Evolutionary conservation across 164 flowering plant species (phyloP).

Genomic region (Litsea cubeba): DNA sequence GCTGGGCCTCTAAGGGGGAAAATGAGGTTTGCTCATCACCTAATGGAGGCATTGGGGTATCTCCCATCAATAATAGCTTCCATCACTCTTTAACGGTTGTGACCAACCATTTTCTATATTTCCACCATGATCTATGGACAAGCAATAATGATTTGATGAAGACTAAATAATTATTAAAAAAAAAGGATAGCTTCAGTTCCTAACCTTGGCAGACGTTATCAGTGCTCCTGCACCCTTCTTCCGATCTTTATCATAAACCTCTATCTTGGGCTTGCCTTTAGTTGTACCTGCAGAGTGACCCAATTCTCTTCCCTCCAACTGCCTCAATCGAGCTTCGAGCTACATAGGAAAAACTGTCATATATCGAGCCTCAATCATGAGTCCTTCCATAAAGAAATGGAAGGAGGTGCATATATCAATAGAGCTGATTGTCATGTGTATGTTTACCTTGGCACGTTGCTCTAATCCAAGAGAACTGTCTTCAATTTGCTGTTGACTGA

Average conservation of each 20-base stretch:
- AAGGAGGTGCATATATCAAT: neutral
- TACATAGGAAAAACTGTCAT: conserved; percentile 12
- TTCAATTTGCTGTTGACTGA: conserved; percentile 51
- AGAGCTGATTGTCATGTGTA: neutral
- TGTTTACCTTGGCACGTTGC: conserved; percentile 63
- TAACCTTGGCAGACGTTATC: conserved; percentile 83
- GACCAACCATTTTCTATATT: neutral
- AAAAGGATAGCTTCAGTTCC: neutral
- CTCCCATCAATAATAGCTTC: neutral
- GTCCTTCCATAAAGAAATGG: neutral
- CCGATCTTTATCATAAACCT: conserved; percentile 74
- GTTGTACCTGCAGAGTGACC: conserved; percentile 78
- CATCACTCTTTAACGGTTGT: too few species aligned
- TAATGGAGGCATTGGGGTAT: neutral
- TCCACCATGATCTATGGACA: neutral
- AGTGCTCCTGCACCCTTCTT: conserved; percentile 72
- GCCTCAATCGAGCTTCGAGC: conserved; percentile 85
- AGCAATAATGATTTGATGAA: neutral
- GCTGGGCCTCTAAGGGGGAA: neutral
- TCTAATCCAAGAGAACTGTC: conserved; percentile 83
- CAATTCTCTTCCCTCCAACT: conserved; percentile 79
- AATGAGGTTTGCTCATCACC: too few species aligned
- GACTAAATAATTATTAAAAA: too few species aligned
- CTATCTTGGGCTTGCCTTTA: conserved; percentile 92
- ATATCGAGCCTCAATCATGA: neutral